Evolutionary conservation across 2,329 filamentous ascomycete genomes (phyloP).

Genomic region (Aureobasidium sp.): DNA sequence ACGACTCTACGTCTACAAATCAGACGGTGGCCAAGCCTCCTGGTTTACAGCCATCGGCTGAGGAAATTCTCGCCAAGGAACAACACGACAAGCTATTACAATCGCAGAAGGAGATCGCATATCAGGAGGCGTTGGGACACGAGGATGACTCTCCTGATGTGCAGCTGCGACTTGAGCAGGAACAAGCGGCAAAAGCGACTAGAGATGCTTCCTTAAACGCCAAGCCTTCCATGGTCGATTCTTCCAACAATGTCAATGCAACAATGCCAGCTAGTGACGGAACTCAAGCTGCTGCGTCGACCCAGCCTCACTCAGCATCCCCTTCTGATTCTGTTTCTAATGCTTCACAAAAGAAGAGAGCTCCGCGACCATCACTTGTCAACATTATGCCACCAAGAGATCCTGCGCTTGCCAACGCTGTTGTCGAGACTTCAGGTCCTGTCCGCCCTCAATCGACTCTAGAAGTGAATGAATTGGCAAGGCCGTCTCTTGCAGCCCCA

Average conservation of each 20-base stretch:
- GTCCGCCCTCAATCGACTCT: conserved; percentile 66
- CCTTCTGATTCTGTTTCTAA: neutral
- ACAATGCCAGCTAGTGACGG: neutral
- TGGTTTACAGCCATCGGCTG: conserved; percentile 19
- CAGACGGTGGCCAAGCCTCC: conserved; percentile 25
- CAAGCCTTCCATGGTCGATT: neutral
- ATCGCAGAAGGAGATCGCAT: conserved; percentile 42
- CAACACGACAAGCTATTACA: conserved; percentile 47
- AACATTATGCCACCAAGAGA: conserved; percentile 2
- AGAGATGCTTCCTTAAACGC: conserved; percentile 2
- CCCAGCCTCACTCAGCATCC: neutral
- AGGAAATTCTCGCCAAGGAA: conserved; percentile 42
- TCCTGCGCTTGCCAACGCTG: conserved; percentile 1
- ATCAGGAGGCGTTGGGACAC: conserved; percentile 36
- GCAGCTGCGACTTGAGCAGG: conserved; percentile 40
- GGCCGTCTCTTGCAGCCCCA: neutral
- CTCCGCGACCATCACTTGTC: conserved; percentile 1
- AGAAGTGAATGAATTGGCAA: conserved; percentile 58
- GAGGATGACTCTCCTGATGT: conserved; percentile 50
- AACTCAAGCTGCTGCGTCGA: neutral
- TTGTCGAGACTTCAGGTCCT: conserved; percentile 49
- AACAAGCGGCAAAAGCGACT: conserved; percentile 16
- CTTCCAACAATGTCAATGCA: neutral
- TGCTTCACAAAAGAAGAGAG: neutral
- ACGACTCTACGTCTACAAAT: conserved; percentile 37